Base-by-base conservation (phyloP, 345 rosid species). In the Stellera chamaejasme region DNA sequence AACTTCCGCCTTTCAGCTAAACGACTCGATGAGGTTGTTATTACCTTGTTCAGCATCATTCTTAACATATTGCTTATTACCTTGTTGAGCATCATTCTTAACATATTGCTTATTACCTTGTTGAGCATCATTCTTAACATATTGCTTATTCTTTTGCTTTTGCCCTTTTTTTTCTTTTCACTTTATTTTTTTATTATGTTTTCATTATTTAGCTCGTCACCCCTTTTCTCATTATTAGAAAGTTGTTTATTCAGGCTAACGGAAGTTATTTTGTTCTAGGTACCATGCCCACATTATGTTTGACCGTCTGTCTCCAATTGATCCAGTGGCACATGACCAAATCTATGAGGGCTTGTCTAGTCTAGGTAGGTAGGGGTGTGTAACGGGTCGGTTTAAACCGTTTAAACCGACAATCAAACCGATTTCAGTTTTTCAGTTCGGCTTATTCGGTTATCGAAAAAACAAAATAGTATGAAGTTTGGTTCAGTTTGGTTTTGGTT, bases 321-420 rank as follows among this genome's bases (percentile, higher is more conserved):
- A 90, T 79, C 93, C 96, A 2, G 99, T 87, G 77, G 97, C 90
- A 13, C 96, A 94, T 72, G 63, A 63, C 71, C 88, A 79, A 72
- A 87, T 94, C 54, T 90, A 95, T 69, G 67, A 67, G 60, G 84
- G 85, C 52, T 75, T n/a, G n/a, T n/a, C n/a, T n/a, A n/a, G n/a
- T n/a, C n/a, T n/a, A n/a, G n/a, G n/a, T n/a, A n/a, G n/a, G n/a
- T n/a, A n/a, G n/a, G n/a, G n/a, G n/a, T n/a, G n/a, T n/a, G n/a
- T n/a, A n/a, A n/a, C n/a, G n/a, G n/a, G n/a, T n/a, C n/a, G n/a
- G n/a, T n/a, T n/a, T n/a, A n/a, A n/a, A n/a, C n/a, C n/a, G n/a
- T n/a, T n/a, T n/a, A n/a, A n/a, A n/a, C n/a, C n/a, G n/a, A n/a
- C n/a, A n/a, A n/a, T n/a, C n/a, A n/a, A n/a, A n/a, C n/a, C n/a